Base-by-base conservation (phyloP, 352 stramenopile genomes). In the Globisporangium paddicum region DNA sequence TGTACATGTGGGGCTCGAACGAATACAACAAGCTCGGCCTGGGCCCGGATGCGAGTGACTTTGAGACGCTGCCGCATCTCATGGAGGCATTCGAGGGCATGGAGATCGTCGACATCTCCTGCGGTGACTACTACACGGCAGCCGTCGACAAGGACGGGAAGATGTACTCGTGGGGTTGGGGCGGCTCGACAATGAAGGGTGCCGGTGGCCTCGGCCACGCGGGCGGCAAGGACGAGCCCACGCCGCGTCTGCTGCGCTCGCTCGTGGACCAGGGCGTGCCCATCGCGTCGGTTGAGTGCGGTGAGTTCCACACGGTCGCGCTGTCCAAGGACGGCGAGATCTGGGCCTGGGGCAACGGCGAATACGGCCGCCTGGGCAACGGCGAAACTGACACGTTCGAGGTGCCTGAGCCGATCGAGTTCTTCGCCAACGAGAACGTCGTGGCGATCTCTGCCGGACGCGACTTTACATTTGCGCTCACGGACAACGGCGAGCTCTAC, bases 321-420 rank as follows among this genome's bases (percentile, higher is more conserved):
- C 77, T 97, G 11, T 87, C 87, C 9, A 82, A 73, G 38, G 89
- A 97, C 61, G 88, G 88, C 23, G 92, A 98, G 69, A 81, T 97
- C 10, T 96, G 86, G 88, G 88, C 88, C 13, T 97, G 88, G 87
- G 92, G 92, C 49, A 90, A 90, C 50, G 92, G 92, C 60, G 88
- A 97, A 68, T 96, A 97, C 72, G 92, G 92, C 16, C 75, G 90
- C 16, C 71, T 97, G 21, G 92, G 92, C 53, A 97, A 97, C 52
- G 89, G 89, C 49, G 88, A 94, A 60, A 89, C 80, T 10, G 72
- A 84, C 45, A 92, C 75, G 50, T 86, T 77, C 56, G 83, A 93
- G 57, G 80, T 90, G 52, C 86, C 86, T 1, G 86, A 95, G 65
- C 86, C 86, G 3, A 76, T 95, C 41, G 86, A 95, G 63, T 93